A percentile compares a stretch with the other conserved stretches of the same genome.
phyloP scores from a whole-genome alignment of 2,329 filamentous ascomycete species.

The Tolypocladium tropicale region DNA sequence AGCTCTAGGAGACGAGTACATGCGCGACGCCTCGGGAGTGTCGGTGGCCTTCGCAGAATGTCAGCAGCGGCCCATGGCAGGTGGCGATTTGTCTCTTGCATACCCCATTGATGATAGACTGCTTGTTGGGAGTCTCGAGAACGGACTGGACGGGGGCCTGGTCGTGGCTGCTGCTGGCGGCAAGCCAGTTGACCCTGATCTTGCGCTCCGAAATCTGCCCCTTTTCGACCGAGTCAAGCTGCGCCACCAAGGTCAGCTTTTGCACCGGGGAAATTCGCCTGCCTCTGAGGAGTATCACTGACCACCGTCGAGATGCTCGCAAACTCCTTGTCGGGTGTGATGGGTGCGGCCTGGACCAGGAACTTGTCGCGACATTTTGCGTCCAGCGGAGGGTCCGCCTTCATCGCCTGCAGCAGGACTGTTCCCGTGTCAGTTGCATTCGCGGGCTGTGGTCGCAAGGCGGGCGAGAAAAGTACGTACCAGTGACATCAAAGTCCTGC shows the following conservation, averaged over 20 bases:
- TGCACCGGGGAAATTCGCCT: no score
- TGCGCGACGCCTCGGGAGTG: constrained; percentile 34
- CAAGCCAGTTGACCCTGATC: constrained; percentile 82
- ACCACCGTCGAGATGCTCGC: constrained; percentile 73
- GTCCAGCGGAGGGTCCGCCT: constrained; percentile 77
- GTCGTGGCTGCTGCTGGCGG: constrained; percentile 40
- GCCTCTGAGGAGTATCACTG: constrained; percentile 22
- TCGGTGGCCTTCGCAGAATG: constrained; percentile 19
- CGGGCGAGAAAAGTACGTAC: no score
- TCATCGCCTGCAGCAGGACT: constrained; percentile 98
- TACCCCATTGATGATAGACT: constrained; percentile 29
- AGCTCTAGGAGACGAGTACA: constrained; percentile 33
- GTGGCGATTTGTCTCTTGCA: constrained; percentile 9
- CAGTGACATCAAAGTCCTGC: constrained; percentile 83
- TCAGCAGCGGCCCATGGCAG: not conserved
- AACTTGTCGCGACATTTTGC: constrained; percentile 96
- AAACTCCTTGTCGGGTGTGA: constrained; percentile 76
- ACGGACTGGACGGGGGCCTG: constrained; percentile 10
- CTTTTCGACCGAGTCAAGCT: constrained; percentile 79
- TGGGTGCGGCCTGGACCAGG: constrained; percentile 82
- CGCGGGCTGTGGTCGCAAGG: not conserved
- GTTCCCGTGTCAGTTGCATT: constrained; percentile 9
- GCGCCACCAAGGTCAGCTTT: constrained; percentile 1
- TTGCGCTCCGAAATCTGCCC: constrained; percentile 80
- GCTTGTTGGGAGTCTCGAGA: constrained; percentile 30